Conservation (phyloP, 129 eudicot species). For the Arctium lappa region DNA sequence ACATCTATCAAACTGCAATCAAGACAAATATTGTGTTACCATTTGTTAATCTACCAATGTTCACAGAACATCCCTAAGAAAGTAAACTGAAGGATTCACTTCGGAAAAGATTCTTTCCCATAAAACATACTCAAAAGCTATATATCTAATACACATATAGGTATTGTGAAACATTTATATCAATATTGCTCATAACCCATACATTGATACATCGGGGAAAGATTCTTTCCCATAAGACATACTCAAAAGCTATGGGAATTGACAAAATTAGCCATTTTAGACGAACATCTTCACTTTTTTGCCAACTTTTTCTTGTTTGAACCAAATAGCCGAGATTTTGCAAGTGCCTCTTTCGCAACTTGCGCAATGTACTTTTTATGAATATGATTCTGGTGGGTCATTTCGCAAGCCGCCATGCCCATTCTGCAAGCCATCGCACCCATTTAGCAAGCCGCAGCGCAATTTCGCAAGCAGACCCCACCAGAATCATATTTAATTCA, state of each 20-base stretch:
- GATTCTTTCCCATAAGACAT: background rate
- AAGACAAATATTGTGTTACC: background rate
- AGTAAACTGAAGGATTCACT: background rate
- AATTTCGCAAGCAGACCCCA: no score
- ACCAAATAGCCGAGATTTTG: background rate
- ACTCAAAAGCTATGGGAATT: background rate
- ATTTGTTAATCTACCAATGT: background rate
- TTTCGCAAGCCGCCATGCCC: no score
- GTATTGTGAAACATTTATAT: background rate
- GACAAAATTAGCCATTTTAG: background rate
- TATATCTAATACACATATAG: background rate
- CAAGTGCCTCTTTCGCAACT: background rate
- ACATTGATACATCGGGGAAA: background rate
- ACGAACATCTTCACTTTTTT: background rate
- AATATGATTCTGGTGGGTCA: no score
- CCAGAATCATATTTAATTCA: no score
- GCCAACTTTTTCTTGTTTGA: background rate
- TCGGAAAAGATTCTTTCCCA: background rate
- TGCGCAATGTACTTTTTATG: background rate
- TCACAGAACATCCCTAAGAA: background rate
- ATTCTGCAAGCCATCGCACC: no score
- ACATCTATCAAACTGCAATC: constrained; percentile 85
- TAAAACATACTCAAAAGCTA: background rate
- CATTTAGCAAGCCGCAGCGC: no score
- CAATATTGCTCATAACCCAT: background rate